Base-by-base conservation (phyloP, 805 yeast species). In the Lipomyces kockii region DNA sequence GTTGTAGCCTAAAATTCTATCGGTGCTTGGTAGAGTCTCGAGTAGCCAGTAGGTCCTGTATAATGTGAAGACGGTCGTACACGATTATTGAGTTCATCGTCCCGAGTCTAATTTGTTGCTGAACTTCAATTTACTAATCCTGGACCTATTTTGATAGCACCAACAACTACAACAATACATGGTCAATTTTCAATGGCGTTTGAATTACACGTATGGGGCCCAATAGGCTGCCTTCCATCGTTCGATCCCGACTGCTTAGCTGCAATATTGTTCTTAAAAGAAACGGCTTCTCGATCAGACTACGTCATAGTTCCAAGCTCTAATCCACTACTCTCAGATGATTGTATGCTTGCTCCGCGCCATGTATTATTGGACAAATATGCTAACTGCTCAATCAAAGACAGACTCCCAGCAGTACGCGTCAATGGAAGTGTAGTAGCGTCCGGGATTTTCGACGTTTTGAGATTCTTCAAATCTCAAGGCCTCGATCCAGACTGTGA, bases 241-340 rank as follows among this genome's bases (percentile, higher is more conserved):
- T 72, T 72, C 65, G 71, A 71, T 37, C 64, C 74, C 22, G 74
- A 72, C 39, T 73, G 74, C 55, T 68, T 72, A 17, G 71, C 67
- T 4, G 74, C 64, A 14, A 37, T 72, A 46, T 35, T 68, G 14
- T 72, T 68, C 60, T 61, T 72, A 9, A 22, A 64, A 22, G 39
- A 60, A 11, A 58, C 63, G 2, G 63, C 62, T 17, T 58, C 52
- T 14, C 39, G 61, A 5, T 35, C 43, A 1, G 67, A 61, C 29
- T 58, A 52, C 27, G 37, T 46, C 17, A 63, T 71, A 32, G 58
- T 68, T 20, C 67, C 67, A 29, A 60, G 72, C 14, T 64, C 69
- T 20, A 70, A 71, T 65, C 72, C 73, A 14, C 22, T 62, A n/a
- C 20, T 65, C 32, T 56, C 65, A 4, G 35, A 57, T 39, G 70